Percentiles rank a stretch among this genome's conserved stretches.
Conservation (phyloP, 305 asterid species). For the Solanum chacoense region DNA sequence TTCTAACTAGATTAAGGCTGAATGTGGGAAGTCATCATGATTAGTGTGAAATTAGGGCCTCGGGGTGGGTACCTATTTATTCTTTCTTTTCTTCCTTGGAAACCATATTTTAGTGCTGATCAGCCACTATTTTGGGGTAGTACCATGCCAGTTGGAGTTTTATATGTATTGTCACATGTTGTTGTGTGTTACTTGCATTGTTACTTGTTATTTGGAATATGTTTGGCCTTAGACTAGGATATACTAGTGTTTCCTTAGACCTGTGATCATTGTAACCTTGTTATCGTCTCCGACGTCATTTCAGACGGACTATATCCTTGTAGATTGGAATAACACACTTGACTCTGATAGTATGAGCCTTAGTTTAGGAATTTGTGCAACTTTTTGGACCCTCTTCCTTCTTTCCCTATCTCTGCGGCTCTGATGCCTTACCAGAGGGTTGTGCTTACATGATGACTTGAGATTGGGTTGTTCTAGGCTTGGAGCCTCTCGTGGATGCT, state of each 20-base stretch:
- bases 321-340: not conserved
- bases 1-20: not conserved
- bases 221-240: not conserved
- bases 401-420: not conserved
- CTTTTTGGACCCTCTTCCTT: not conserved
- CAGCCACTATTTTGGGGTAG: not conserved
- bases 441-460: not conserved
- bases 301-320: too few relatives aligned
- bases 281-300: not conserved
- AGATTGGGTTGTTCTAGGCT: not conserved
- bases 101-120: not conserved
- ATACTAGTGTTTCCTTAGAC: not conserved
- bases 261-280: not conserved
- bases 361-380: not conserved
- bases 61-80: not conserved
- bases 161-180: not conserved
- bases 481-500: not conserved
- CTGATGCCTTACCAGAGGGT: rapidly evolving
- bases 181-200: not conserved
- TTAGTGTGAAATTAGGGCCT: not conserved
- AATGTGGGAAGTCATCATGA: too few relatives aligned
- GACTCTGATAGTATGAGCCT: not conserved
- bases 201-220: not conserved
- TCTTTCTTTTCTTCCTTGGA: not conserved
- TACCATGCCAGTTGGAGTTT: not conserved